phyloP scores from a whole-genome alignment of 1,284 basidiomycete species.

The Cryptococcus wingfieldii region DNA sequence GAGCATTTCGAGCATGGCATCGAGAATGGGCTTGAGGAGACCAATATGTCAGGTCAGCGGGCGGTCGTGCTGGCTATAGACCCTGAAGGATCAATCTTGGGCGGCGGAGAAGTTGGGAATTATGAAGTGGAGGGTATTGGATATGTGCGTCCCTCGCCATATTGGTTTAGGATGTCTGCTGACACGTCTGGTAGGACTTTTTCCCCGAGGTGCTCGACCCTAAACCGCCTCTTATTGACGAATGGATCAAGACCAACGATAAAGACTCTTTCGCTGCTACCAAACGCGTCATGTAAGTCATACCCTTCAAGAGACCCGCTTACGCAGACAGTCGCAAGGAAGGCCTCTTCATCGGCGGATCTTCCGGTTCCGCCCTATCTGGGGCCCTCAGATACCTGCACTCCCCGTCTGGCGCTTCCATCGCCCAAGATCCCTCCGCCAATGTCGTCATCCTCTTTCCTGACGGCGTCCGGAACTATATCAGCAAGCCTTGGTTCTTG shows the following conservation, averaged over 20 bases:
- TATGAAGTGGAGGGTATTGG: conserved; percentile 94
- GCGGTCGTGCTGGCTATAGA: conserved; percentile 74
- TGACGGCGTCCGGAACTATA: conserved; percentile 93
- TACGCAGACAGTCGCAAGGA: conserved; percentile 57
- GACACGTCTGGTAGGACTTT: conserved; percentile 59
- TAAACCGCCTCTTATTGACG: conserved; percentile 51
- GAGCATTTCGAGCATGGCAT: background rate
- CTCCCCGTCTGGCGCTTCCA: conserved; percentile 58
- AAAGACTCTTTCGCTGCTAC: conserved; percentile 74
- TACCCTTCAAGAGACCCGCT: background rate
- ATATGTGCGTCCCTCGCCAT: conserved; percentile 36
- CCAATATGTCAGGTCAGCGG: conserved; percentile 4
- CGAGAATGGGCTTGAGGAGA: background rate
- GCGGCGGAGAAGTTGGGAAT: conserved; percentile 55
- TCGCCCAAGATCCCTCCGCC: conserved; percentile 65
- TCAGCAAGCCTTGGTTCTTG: conserved; percentile 65
- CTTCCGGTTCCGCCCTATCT: conserved; percentile 76
- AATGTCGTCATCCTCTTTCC: conserved; percentile 88
- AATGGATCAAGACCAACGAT: conserved; percentile 84
- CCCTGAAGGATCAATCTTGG: conserved; percentile 85
- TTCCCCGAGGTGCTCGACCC: conserved; percentile 65
- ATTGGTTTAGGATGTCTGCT: background rate
- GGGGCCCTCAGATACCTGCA: conserved; percentile 75
- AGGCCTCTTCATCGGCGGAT: conserved; percentile 86
- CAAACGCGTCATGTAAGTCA: conserved; percentile 62